A percentile compares a stretch with the other conserved stretches of the same genome.
These are phyloP conservation scores for Monilinia fructicola DNA, from an alignment of 2,329 filamentous ascomycete genomes.

Conservation along the genomic window DNA sequence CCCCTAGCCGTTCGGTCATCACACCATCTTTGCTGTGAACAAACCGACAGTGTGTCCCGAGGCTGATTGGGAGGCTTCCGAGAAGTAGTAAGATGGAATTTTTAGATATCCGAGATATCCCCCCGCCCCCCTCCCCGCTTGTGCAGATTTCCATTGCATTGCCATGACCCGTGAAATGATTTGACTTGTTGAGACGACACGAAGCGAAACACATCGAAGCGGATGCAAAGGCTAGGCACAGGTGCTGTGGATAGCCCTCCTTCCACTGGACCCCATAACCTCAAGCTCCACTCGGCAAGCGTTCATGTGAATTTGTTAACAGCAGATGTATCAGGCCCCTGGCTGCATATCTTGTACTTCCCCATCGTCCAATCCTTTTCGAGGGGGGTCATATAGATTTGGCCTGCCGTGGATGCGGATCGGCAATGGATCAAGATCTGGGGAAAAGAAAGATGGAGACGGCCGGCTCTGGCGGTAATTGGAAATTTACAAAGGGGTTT, in stretches of 20 bases:
- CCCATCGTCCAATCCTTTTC: conserved; percentile 11
- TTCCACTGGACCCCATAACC: not conserved
- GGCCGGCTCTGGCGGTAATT: not conserved
- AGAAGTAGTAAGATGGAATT: not conserved
- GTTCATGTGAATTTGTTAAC: conserved; percentile 10
- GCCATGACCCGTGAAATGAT: not conserved
- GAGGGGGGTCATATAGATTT: not conserved
- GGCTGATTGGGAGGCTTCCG: not conserved
- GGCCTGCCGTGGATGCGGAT: not conserved
- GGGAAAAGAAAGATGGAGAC: not conserved
- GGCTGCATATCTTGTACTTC: conserved; percentile 13
- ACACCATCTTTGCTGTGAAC: not conserved
- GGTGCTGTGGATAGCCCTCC: not conserved
- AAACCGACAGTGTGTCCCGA: not conserved
- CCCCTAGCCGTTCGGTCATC: not conserved
- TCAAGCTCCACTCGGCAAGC: not conserved
- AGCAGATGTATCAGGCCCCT: not conserved
- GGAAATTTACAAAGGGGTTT: not conserved
- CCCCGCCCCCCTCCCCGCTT: not conserved
- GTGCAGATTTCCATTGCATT: not conserved
- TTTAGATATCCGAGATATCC: not conserved
- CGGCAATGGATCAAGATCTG: not conserved
- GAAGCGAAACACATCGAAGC: not conserved
- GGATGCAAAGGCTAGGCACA: conserved; percentile 12
- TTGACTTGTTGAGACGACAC: not conserved